A percentile compares a stretch with the other conserved stretches of the same genome.
phyloP scores from a whole-genome alignment of 2,329 filamentous ascomycete species.

The Hypoxylon sp. region DNA sequence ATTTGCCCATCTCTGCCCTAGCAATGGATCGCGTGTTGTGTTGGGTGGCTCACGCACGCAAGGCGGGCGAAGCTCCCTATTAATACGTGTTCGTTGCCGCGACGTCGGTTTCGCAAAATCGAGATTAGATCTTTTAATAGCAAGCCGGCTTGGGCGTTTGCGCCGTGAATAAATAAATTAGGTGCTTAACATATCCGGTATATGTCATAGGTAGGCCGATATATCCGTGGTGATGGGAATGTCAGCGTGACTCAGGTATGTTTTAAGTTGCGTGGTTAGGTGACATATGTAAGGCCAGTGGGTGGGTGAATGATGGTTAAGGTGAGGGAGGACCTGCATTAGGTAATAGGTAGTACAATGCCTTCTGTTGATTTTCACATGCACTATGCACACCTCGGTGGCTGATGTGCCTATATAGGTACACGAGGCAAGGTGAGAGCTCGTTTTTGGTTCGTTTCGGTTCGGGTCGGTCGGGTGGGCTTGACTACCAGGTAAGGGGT shows the following conservation, averaged over 20 bases:
- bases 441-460: constrained; percentile 6
- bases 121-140: not conserved
- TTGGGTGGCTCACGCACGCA: constrained; percentile 4
- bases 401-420: not conserved
- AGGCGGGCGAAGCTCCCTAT: not conserved
- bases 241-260: not conserved
- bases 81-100: not conserved
- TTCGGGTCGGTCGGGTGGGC: constrained; percentile 12
- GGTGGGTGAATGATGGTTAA: not conserved
- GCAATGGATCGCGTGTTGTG: constrained; percentile 9
- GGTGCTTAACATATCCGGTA: not conserved
- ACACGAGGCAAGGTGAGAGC: constrained; percentile 7
- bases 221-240: not conserved
- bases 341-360: not conserved
- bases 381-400: not conserved
- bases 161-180: not conserved
- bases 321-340: not conserved
- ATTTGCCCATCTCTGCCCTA: not conserved
- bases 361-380: not conserved
- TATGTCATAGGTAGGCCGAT: not conserved
- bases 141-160: not conserved
- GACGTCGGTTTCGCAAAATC: not conserved
- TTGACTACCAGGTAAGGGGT: constrained; percentile 1
- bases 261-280: not conserved
- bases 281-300: not conserved